A percentile compares a stretch with the other conserved stretches of the same genome.
Evolutionary conservation across 768 basidiomycete genomes (phyloP).

Genomic region (Leucosporidium creatinivorum): DNA sequence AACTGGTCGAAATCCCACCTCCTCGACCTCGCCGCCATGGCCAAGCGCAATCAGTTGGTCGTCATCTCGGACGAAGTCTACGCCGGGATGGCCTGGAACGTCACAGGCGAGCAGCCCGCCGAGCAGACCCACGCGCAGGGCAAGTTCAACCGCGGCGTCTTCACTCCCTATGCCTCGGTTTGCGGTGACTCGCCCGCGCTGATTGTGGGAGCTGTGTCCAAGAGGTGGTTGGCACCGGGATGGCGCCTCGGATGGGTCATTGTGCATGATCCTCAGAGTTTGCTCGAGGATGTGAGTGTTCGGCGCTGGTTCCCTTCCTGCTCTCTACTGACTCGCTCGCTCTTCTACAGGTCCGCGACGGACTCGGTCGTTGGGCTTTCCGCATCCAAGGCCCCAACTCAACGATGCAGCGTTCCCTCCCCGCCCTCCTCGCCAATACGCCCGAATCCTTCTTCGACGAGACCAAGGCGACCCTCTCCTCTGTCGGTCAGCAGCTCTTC

Average conservation of each 20-base stretch:
- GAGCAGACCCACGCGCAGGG: slow-evolving; percentile 19
- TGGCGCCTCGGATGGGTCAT: slow-evolving; percentile 43
- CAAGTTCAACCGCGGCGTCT: slow-evolving; percentile 37
- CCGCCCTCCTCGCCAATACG: slow-evolving; percentile 31
- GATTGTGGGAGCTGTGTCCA: slow-evolving; percentile 43
- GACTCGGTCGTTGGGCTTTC: slow-evolving; percentile 40
- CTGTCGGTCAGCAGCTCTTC: slow-evolving; percentile 8
- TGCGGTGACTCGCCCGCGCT: slow-evolving; percentile 39
- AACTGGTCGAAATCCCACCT: slow-evolving; percentile 41
- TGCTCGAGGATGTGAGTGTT: slow-evolving; percentile 30
- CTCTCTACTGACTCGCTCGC: not conserved
- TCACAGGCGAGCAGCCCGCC: slow-evolving; percentile 16
- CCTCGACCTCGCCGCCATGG: slow-evolving; percentile 37
- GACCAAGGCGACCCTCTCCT: slow-evolving; percentile 21
- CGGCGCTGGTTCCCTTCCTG: not conserved
- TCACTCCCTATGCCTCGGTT: slow-evolving; percentile 41
- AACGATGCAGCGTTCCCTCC: slow-evolving; percentile 30
- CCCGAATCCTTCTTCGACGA: slow-evolving; percentile 30
- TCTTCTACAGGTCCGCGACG: slow-evolving; percentile 28
- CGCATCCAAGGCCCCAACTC: slow-evolving; percentile 42
- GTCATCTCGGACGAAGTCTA: slow-evolving; percentile 43
- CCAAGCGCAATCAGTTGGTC: slow-evolving; percentile 38
- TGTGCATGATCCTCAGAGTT: slow-evolving; percentile 41
- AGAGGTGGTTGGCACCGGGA: slow-evolving; percentile 43
- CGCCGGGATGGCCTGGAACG: slow-evolving; percentile 39